Evolutionary conservation across 768 basidiomycete genomes (phyloP), one percentile per base, ranked within the genome.

Genomic region (Tricholoma hemisulphureum): DNA sequence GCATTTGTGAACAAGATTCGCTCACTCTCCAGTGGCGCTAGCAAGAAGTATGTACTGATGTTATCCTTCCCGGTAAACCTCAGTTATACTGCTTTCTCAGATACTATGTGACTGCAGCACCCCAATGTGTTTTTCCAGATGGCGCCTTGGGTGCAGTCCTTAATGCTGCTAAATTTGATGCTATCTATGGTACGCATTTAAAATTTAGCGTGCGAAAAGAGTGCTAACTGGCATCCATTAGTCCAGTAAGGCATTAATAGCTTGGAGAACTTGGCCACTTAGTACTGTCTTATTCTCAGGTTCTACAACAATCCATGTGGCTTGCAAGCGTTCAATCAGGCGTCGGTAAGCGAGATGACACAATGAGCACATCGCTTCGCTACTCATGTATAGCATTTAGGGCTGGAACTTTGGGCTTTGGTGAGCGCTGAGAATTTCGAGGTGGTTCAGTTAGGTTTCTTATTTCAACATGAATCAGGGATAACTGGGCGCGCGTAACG

Each of bases 51-150:
- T 53, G 71, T 56, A 39, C 4, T 11, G 7, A 11, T 20, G 24
- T 29, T 48, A 24, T 51, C 43, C 32, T 39, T 49, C 23, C 28
- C 14, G 37, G 28, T n/a, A n/a, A n/a, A 2, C 24, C 31, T 32
- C 32, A 18, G 26, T 59, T 54, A 55, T n/a, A 23, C 37, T 39
- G 18, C 28, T 45, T 21, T 31, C 24, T 29, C 55, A 85, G 84
- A 63, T 89, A 85, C 72, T 88, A 85, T 63, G 71, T 88, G 51
- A 86, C 86, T 55, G 86, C 79, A 39, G 83, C 84, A 11, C 84
- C 82, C 24, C 87, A 77, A 68, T 90, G 88, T 63, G 84, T 86
- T 4, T 91, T 80, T 73, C 87, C 88, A 3, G 88, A 90, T 65
- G 80, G 78, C 6, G 77, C 80, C 46, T 71, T 90, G 6, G 80